Evolutionary conservation across 768 basidiomycete genomes (phyloP), one percentile per base, ranked within the genome.

Genomic region (Dioszegia aurantiaca): DNA sequence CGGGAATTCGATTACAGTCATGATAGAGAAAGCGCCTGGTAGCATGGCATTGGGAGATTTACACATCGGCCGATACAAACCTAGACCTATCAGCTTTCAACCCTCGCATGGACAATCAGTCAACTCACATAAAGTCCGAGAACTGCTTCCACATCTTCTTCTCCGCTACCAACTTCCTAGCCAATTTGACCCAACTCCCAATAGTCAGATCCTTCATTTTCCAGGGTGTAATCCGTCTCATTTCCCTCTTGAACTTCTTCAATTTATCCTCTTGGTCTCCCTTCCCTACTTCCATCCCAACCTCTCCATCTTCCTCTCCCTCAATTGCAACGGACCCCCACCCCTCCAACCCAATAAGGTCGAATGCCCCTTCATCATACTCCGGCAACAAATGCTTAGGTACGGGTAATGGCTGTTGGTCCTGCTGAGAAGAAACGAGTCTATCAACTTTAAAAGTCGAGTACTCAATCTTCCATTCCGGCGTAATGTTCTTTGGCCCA

Each of bases 381-480:
- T 61, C 71, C 11, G 74, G 75, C 52, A 70, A 45, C 8, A 75
- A 42, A 57, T 65, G 64, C 21, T 62, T 44, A 12, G 70, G 67
- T 19, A 73, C 57, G 2, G 72, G 69, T 31, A 58, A 58, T 26
- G 59, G 59, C 46, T 66, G 66, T 4, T 21, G 17, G 31, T 42
- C 40, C 21, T 30, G 16, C 42, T 58, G 79, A 78, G 65, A 78
- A 61, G 14, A 54, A 86, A 78, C 43, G 67, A 37, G 40, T n/a
- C 19, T 68, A 16, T 75, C 71, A 27, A 80, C 66, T 26, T 75
- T 73, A 70, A 83, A 86, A 54, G 89, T 91, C 77, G 86, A 67
- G 73, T 92, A 90, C 75, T 91, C 89, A 64, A 93, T 77, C 77
- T 85, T 80, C 79, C 84, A 90, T 64, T 79, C 77, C 2, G 89